Evolutionary conservation across 2,329 filamentous ascomycete species (phyloP).

Genomic region (Pyrenochaeta sp.): DNA sequence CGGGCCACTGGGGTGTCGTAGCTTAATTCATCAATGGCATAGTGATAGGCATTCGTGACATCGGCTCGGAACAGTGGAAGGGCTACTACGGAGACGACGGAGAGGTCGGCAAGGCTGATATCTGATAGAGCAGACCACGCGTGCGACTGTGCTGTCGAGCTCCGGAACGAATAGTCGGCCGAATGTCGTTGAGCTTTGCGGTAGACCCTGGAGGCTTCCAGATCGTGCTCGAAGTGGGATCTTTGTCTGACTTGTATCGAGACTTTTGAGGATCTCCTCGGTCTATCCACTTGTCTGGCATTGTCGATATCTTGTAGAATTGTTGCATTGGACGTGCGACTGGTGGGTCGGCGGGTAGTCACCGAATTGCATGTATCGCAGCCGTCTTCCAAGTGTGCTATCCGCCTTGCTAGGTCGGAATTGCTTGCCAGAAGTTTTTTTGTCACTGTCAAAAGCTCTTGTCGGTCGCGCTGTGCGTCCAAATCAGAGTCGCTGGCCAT

Average conservation of each 20-base stretch:
- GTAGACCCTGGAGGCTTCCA: slow-evolving; percentile 12
- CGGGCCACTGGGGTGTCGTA: no score
- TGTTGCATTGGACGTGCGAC: background rate
- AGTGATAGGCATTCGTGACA: slow-evolving; percentile 6
- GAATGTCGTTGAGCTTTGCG: slow-evolving; percentile 1
- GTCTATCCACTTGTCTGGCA: background rate
- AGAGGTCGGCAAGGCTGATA: slow-evolving; percentile 15
- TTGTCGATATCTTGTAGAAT: background rate
- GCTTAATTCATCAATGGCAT: no score
- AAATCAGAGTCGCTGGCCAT: slow-evolving; percentile 8
- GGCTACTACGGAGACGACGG: slow-evolving; percentile 15
- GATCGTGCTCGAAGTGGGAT: slow-evolving; percentile 5
- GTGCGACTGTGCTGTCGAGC: slow-evolving; percentile 4
- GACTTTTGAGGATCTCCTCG: background rate
- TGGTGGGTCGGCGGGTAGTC: background rate
- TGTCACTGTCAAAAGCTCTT: background rate
- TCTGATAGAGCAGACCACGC: slow-evolving; percentile 16
- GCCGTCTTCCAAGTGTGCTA: slow-evolving; percentile 1
- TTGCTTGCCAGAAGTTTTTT: slow-evolving; percentile 3
- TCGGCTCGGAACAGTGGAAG: slow-evolving; percentile 8
- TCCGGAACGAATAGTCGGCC: slow-evolving; percentile 1
- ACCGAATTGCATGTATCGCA: background rate
- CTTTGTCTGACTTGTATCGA: background rate
- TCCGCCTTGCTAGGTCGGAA: background rate
- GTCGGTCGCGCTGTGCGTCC: slow-evolving; percentile 2